Conservation (phyloP, 2,329 filamentous ascomycete genomes). For the Alternaria incomplexa region DNA sequence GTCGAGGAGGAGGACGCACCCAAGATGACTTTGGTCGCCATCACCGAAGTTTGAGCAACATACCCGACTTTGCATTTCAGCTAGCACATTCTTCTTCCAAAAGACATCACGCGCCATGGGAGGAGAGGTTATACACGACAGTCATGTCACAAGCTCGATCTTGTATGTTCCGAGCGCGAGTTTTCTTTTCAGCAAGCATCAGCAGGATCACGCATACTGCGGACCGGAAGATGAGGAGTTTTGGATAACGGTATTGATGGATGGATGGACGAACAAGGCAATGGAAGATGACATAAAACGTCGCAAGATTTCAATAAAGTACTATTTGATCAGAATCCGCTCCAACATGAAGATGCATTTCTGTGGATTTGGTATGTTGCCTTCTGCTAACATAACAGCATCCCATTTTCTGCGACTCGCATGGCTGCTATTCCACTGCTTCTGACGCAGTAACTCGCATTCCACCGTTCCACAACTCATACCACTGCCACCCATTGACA, state of each 20-base stretch:
- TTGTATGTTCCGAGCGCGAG: not conserved
- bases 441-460: not conserved
- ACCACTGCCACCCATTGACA: not conserved
- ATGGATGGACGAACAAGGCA: not conserved
- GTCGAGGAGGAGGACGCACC: slow-evolving; percentile 40
- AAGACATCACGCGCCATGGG: not conserved
- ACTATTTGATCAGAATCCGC: slow-evolving; percentile 3
- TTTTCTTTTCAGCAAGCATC: slow-evolving; percentile 14
- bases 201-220: slow-evolving; percentile 3
- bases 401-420: not conserved
- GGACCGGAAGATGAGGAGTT: slow-evolving; percentile 16
- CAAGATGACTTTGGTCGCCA: slow-evolving; percentile 50
- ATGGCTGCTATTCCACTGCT: not conserved
- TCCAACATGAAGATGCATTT: not conserved
- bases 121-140: not conserved
- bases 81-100: not conserved
- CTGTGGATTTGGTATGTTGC: not conserved
- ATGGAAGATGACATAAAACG: not conserved
- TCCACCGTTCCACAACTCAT: not conserved
- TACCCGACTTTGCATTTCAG: not conserved
- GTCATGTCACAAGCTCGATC: not conserved
- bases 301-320: slow-evolving; percentile 6
- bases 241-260: not conserved
- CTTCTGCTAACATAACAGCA: not conserved
- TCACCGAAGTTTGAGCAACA: slow-evolving; percentile 43